These are phyloP conservation scores for Thermoascus crustaceus DNA, from an alignment of 2,329 filamentous ascomycete species.

Conservation along the genomic window DNA sequence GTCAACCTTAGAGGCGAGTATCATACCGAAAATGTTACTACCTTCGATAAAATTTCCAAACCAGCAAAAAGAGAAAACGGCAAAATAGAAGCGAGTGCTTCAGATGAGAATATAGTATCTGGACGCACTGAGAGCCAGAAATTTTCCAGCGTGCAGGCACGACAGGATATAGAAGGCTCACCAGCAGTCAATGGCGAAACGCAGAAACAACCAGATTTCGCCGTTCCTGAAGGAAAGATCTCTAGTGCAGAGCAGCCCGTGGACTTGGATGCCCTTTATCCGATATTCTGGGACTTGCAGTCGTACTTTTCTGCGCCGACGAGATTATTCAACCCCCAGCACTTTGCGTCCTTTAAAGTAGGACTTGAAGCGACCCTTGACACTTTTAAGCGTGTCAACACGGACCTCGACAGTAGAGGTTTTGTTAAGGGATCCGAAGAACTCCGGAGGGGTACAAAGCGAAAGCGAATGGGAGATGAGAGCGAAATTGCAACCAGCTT, in stretches of 20 bases:
- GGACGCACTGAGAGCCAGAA: slow-evolving; percentile 25
- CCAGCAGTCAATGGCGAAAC: slow-evolving; percentile 6
- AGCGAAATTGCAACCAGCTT: slow-evolving; percentile 64
- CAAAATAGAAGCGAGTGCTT: slow-evolving; percentile 60
- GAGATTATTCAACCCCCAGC: slow-evolving; percentile 62
- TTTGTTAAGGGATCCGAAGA: slow-evolving; percentile 54
- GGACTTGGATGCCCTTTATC: slow-evolving; percentile 69
- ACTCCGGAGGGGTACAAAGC: slow-evolving; percentile 57
- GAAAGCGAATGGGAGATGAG: slow-evolving; percentile 57
- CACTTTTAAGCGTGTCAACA: slow-evolving; percentile 66
- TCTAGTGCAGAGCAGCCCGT: slow-evolving; percentile 43
- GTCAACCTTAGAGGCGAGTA: slow-evolving; percentile 95
- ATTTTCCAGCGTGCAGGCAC: slow-evolving; percentile 17
- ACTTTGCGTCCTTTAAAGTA: slow-evolving; percentile 58
- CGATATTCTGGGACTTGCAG: slow-evolving; percentile 89
- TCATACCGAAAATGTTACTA: slow-evolving; percentile 88
- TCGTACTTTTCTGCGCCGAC: slow-evolving; percentile 86
- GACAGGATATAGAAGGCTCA: slow-evolving; percentile 10
- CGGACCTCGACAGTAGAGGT: slow-evolving; percentile 60
- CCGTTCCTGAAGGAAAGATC: slow-evolving; percentile 10
- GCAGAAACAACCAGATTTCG: background rate
- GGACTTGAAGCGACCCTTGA: slow-evolving; percentile 55
- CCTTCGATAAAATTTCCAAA: slow-evolving; percentile 56
- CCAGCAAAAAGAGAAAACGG: slow-evolving; percentile 33
- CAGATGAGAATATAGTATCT: slow-evolving; percentile 30